Conservation (phyloP, 2,329 filamentous ascomycete genomes). For the Pseudogymnoascus sp. region DNA sequence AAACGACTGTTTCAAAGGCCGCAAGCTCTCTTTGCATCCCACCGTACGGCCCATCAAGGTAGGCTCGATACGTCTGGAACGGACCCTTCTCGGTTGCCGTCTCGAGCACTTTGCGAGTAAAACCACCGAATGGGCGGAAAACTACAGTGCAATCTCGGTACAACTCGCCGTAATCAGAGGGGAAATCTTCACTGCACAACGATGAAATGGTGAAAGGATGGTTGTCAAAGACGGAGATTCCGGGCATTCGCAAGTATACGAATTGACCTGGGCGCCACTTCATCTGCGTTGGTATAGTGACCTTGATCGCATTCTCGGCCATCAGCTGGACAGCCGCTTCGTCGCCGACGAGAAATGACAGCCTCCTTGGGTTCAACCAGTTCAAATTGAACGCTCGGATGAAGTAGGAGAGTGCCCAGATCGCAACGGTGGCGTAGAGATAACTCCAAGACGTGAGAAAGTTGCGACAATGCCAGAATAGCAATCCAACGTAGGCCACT, state of each 20-base stretch:
- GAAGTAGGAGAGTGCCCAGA: constrained; percentile 69
- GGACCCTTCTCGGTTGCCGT: constrained; percentile 78
- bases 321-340: constrained; percentile 84
- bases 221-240: constrained; percentile 82
- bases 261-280: constrained; percentile 91
- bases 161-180: constrained; percentile 79
- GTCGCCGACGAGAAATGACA: constrained; percentile 80
- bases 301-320: constrained; percentile 88
- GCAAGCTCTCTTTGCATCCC: constrained; percentile 86
- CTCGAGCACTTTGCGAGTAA: constrained; percentile 76
- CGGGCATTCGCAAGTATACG: constrained; percentile 88
- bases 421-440: constrained; percentile 68
- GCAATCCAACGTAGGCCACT: constrained; percentile 67
- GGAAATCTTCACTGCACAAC: constrained; percentile 85
- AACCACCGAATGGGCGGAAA: constrained; percentile 84
- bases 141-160: constrained; percentile 86
- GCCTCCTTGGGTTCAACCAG: constrained; percentile 72
- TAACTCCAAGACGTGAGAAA: constrained; percentile 87
- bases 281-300: constrained; percentile 89
- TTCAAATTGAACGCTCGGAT: constrained; percentile 77
- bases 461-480: constrained; percentile 96
- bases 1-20: constrained; percentile 85
- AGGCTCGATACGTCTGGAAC: constrained; percentile 85
- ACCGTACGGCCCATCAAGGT: constrained; percentile 89
- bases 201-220: constrained; percentile 95